Percentiles rank a stretch among this genome's conserved stretches.
Evolutionary conservation across 2,329 filamentous ascomycete genomes (phyloP).

Genomic region (Torrubiellomyces zombiae): DNA sequence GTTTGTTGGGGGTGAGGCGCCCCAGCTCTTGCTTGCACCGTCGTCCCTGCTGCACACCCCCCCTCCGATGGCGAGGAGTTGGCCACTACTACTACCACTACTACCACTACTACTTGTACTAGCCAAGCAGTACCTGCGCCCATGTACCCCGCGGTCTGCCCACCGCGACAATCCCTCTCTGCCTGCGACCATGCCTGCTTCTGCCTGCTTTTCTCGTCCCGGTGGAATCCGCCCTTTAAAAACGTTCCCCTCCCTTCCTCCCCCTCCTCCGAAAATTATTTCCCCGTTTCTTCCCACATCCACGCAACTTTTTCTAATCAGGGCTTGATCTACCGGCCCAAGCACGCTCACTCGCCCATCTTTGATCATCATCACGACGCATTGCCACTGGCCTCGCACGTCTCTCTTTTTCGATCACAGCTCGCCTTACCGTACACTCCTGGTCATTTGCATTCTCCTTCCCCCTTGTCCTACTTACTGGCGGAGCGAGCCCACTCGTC

Average conservation of each 20-base stretch:
- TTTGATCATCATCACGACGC: too few relatives aligned
- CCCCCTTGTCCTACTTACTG: not conserved
- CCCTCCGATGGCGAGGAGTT: too few relatives aligned
- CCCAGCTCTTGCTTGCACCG: too few relatives aligned
- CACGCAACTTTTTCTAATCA: slow-evolving; percentile 5
- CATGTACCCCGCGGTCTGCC: slow-evolving; percentile 6
- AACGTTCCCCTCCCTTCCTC: slow-evolving; percentile 9
- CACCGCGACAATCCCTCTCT: slow-evolving; percentile 2
- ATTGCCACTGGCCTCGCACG: not conserved
- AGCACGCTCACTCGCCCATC: too few relatives aligned
- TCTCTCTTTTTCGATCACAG: not conserved
- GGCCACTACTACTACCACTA: too few relatives aligned
- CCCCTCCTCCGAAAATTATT: slow-evolving; percentile 8
- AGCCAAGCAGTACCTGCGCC: slow-evolving; percentile 5
- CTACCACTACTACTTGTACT: too few relatives aligned
- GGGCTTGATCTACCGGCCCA: too few relatives aligned
- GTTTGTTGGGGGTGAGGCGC: too few relatives aligned
- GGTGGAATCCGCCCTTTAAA: slow-evolving; percentile 18
- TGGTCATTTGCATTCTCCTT: not conserved
- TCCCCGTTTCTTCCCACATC: slow-evolving; percentile 7
- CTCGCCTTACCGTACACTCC: too few relatives aligned
- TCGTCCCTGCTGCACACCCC: not conserved
- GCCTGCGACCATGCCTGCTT: too few relatives aligned
- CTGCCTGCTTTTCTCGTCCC: slow-evolving; percentile 12
- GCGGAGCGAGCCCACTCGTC: slow-evolving; percentile 1